Conservation (phyloP, 768 basidiomycete species). For the Tricholoma furcatifolium region DNA sequence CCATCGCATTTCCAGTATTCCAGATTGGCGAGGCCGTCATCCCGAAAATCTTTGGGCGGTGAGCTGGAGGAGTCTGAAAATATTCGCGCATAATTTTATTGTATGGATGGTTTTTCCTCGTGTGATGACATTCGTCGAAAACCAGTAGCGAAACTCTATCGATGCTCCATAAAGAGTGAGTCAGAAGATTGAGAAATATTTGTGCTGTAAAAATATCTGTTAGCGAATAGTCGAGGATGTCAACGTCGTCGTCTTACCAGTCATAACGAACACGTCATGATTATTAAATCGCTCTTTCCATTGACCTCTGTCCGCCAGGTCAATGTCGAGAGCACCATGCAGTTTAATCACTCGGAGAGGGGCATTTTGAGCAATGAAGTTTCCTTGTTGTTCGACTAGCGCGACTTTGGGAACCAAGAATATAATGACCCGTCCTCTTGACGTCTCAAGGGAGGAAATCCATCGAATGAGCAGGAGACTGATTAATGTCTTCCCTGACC, state of each 20-base stretch:
- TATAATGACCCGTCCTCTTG: conserved; percentile 59
- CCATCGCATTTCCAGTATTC: conserved; percentile 68
- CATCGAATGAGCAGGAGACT: conserved; percentile 76
- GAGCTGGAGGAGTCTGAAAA: conserved; percentile 38
- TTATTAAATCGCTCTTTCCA: conserved; percentile 66
- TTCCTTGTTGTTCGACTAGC: conserved; percentile 80
- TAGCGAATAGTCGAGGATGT: background rate
- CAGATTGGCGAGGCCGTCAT: conserved; percentile 92
- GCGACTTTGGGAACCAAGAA: conserved; percentile 87
- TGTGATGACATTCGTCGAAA: conserved; percentile 84
- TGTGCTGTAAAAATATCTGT: conserved; percentile 49
- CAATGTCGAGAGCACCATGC: conserved; percentile 69
- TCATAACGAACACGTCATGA: conserved; percentile 83
- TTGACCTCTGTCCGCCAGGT: conserved; percentile 60
- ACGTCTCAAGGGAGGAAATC: conserved; percentile 52
- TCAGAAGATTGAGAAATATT: conserved; percentile 76
- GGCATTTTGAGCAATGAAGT: conserved; percentile 63
- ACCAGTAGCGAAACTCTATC: conserved; percentile 67
- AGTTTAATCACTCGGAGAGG: conserved; percentile 66
- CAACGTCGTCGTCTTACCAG: conserved; percentile 44
- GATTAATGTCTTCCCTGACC: conserved; percentile 78
- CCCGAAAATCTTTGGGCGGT: conserved; percentile 84
- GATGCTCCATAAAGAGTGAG: conserved; percentile 80
- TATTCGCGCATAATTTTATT: conserved; percentile 77
- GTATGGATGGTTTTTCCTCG: conserved; percentile 73